A percentile compares a stretch with the other conserved stretches of the same genome.
phyloP scores from a whole-genome alignment of 192 early-diverging fungal species.

The Linnemannia zychae region DNA sequence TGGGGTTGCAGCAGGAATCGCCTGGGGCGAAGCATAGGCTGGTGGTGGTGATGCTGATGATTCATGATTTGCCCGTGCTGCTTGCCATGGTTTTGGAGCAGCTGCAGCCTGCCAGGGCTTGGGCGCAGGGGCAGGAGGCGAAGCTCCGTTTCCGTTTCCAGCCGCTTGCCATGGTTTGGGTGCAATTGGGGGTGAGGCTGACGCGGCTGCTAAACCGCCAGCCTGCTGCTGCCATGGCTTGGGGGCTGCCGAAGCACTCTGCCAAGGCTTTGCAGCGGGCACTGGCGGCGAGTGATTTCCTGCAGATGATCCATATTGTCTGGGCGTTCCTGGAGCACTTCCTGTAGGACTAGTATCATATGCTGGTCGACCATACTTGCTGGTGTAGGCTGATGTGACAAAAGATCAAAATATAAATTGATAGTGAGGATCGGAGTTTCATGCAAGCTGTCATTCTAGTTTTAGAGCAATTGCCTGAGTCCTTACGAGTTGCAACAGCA shows the following conservation, averaged over 20 bases:
- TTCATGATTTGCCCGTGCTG: slow-evolving; percentile 6
- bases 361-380: slow-evolving; percentile 38
- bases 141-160: neutral
- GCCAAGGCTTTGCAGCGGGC: slow-evolving; percentile 47
- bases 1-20: slow-evolving; percentile 20
- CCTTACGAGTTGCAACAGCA: slow-evolving; percentile 22
- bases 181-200: slow-evolving; percentile 20
- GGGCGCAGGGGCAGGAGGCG: slow-evolving; percentile 8
- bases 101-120: slow-evolving; percentile 26
- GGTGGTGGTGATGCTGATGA: slow-evolving; percentile 37
- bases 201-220: neutral
- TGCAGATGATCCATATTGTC: slow-evolving; percentile 19
- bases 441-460: neutral
- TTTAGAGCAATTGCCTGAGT: neutral
- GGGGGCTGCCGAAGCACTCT: slow-evolving; percentile 14
- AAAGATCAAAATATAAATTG: neutral
- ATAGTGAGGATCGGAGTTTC: neutral
- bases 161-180: slow-evolving; percentile 37
- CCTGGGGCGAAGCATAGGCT: slow-evolving; percentile 34
- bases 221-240: slow-evolving; percentile 33
- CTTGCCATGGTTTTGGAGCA: slow-evolving; percentile 38
- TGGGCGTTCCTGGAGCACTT: slow-evolving; percentile 18
- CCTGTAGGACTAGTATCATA: slow-evolving; percentile 29
- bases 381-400: slow-evolving; percentile 23
- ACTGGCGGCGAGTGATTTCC: slow-evolving; percentile 26